phyloP scores from a whole-genome alignment of 306 rosid species.

The Ochetophila trinervis region DNA sequence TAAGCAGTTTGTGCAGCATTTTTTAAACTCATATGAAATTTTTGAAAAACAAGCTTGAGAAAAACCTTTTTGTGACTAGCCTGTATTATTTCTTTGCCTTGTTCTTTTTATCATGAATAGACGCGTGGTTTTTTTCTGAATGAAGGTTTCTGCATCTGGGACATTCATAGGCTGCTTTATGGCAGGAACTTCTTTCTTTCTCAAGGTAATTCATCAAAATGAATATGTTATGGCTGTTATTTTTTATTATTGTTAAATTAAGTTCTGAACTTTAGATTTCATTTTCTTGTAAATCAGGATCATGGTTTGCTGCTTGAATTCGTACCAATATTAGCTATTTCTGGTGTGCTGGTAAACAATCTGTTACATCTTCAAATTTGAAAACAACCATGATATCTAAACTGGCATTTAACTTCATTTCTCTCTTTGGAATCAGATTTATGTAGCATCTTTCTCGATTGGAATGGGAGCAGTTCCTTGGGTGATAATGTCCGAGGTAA shows the following conservation, averaged over 20 bases:
- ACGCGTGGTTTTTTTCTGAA: background rate
- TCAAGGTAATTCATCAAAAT: constrained; percentile 25
- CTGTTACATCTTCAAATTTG: constrained; percentile 6
- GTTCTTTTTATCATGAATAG: background rate
- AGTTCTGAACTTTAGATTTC: background rate
- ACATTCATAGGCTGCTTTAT: constrained; percentile 47
- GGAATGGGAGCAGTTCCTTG: constrained; percentile 89
- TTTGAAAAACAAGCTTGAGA: background rate
- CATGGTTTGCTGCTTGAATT: constrained; percentile 25
- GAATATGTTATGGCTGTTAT: background rate
- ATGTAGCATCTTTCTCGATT: constrained; percentile 57
- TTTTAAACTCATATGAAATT: background rate
- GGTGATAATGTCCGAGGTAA: constrained; percentile 96
- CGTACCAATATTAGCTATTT: constrained; percentile 33
- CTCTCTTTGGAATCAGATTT: constrained; percentile 46
- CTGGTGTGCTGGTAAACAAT: constrained; percentile 37
- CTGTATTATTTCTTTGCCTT: background rate
- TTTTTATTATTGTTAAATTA: background rate
- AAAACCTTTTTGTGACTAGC: background rate
- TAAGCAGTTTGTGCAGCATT: constrained; percentile 13
- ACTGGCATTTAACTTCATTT: background rate
- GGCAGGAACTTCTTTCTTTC: constrained; percentile 47
- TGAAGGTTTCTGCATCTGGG: constrained; percentile 55
- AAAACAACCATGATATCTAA: background rate
- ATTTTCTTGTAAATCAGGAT: constrained; percentile 22